Conservation (phyloP, 495 filamentous ascomycete species). For the Gamarada debralockiae region DNA sequence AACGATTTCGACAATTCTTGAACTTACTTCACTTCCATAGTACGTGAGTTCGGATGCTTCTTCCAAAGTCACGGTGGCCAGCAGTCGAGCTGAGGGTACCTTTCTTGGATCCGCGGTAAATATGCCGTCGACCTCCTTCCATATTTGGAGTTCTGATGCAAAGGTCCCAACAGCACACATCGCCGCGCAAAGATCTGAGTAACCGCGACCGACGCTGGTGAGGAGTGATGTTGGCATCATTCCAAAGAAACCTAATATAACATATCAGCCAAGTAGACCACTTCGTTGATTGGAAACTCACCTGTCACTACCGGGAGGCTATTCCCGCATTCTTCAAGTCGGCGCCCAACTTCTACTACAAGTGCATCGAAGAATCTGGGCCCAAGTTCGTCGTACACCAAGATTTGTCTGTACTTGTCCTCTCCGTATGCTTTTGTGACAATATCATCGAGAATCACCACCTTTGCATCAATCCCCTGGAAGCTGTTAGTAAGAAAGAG, state of each 20-base stretch:
- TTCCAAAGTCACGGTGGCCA: conserved; percentile 45
- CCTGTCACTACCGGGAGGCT: conserved; percentile 31
- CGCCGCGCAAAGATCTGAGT: conserved; percentile 51
- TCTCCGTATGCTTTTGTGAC: conserved; percentile 30
- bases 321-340: conserved; percentile 23
- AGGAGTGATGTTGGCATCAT: conserved; percentile 1
- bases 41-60: conserved; percentile 53
- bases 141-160: conserved; percentile 48
- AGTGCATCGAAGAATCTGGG: conserved; percentile 32
- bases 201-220: conserved; percentile 17
- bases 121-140: conserved; percentile 55
- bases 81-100: conserved; percentile 44
- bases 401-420: conserved; percentile 25
- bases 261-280: not conserved
- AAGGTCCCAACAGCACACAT: conserved; percentile 43
- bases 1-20: too few relatives aligned
- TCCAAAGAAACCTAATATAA: conserved; percentile 1
- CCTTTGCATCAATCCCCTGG: conserved; percentile 30
- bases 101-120: conserved; percentile 54
- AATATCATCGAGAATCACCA: conserved; percentile 33
- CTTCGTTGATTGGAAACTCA: conserved; percentile 1
- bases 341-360: conserved; percentile 24
- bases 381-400: conserved; percentile 25
- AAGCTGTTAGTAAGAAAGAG: not conserved
- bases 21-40: conserved; percentile 43